Evolutionary conservation across 441 rosid species (phyloP), one percentile per base, ranked within the genome.

Genomic region (Theobroma grandiflorum): DNA sequence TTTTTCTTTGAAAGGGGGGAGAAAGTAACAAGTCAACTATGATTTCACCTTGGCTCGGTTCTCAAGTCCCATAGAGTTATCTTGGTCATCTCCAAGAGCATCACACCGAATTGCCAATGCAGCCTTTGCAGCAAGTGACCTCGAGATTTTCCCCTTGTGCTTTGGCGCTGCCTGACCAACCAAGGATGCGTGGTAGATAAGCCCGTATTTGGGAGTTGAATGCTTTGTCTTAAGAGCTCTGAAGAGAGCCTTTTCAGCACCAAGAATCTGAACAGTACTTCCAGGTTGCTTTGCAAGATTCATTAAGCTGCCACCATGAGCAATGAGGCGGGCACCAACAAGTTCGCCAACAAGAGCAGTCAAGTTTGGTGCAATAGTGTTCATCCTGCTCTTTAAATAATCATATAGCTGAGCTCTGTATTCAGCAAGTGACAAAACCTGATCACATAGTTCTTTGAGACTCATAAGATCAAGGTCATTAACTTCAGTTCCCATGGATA

Each of bases 271-370:
- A 82, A 94, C 87, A 0, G 98, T 94, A 85, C 98, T 94, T 42
- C 98, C 98, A 26, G 98, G 98, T 83, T 94, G 98, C 89, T 94
- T 96, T 58, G 98, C 92, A 22, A 96, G 98, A 86, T 94, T 96
- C 80, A 96, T 42, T 83, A 96, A 90, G 84, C 99, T 92, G 68
- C 99, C 98, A 3, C 98, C 99, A 80, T 93, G 98, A 3, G 98
- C 96, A 53, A 94, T 94, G 6, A 94, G 91, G 58, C 98, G 98
- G 63, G 98, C 99, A 68, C 99, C 98, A 11, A 94, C 99, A 52
- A 96, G 98, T 88, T 96, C 98, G 45, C 99, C 99, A 3, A 96
- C 99, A 31, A 96, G 88, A 49, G 97, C 96, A 74, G 99, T 94
- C 88, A 96, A 91, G 80, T 93, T 96, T 4, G 99, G 98, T 6